Conservation (phyloP, 768 basidiomycete species). For the Fomitopsis pulvina region DNA sequence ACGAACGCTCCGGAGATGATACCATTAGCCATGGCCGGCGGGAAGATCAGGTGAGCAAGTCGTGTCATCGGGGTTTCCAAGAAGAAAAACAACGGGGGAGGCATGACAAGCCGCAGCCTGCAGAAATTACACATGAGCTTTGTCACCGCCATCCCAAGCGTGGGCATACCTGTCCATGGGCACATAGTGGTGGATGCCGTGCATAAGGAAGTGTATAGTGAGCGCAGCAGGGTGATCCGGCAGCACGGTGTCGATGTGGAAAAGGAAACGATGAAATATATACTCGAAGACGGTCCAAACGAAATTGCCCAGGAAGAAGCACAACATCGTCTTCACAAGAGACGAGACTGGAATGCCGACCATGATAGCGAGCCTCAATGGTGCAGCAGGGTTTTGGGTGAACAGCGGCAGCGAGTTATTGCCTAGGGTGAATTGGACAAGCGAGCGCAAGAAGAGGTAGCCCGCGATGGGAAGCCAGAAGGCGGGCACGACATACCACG, state of each 20-base stretch:
- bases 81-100: constrained; percentile 71
- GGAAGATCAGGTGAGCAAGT: constrained; percentile 79
- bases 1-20: constrained; percentile 76
- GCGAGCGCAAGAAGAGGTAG: constrained; percentile 78
- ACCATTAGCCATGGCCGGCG: constrained; percentile 80
- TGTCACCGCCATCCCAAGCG: not conserved
- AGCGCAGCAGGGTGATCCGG: constrained; percentile 81
- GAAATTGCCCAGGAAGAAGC: constrained; percentile 80
- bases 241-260: constrained; percentile 86
- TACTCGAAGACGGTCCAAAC: constrained; percentile 97
- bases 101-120: constrained; percentile 94
- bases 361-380: constrained; percentile 36
- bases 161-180: constrained; percentile 82
- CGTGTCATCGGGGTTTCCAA: constrained; percentile 84
- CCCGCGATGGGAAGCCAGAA: constrained; percentile 85
- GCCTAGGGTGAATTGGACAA: constrained; percentile 62
- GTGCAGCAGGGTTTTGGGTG: constrained; percentile 46
- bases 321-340: constrained; percentile 43
- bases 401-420: constrained; percentile 58
- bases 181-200: constrained; percentile 96
- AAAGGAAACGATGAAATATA: constrained; percentile 89
- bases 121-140: constrained; percentile 4
- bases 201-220: constrained; percentile 84
- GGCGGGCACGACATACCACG: constrained; percentile 90
- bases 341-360: constrained; percentile 37